phyloP scores from a whole-genome alignment of 208 protist genomes.

The Leishmania major region DNA sequence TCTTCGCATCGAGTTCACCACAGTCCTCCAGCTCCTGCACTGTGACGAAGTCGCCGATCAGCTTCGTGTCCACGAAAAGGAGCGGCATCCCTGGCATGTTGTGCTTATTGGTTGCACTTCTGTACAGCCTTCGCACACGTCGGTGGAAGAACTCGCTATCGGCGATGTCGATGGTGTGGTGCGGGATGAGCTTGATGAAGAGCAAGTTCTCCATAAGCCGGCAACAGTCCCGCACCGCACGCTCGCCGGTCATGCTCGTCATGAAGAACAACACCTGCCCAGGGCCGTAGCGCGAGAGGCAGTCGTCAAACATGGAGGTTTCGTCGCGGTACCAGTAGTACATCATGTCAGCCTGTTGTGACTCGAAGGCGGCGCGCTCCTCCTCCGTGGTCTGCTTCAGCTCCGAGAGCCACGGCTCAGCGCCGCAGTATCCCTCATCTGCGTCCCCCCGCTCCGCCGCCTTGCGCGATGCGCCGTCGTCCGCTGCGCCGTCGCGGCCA shows the following conservation, averaged over 20 bases:
- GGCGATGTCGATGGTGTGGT: constrained; percentile 69
- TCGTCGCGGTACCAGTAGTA: constrained; percentile 57
- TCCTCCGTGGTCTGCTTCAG: constrained; percentile 21
- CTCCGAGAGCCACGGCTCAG: constrained; percentile 14
- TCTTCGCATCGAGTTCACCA: constrained; percentile 48
- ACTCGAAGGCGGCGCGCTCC: constrained; percentile 19
- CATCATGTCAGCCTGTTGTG: constrained; percentile 27
- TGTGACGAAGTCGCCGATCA: constrained; percentile 57
- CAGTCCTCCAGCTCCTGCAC: constrained; percentile 77
- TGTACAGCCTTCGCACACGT: constrained; percentile 45
- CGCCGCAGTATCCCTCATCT: not conserved
- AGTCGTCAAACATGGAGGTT: constrained; percentile 39
- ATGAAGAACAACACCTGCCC: constrained; percentile 68
- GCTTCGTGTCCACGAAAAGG: constrained; percentile 60
- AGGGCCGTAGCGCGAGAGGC: constrained; percentile 24
- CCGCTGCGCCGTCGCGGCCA: not conserved
- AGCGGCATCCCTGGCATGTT: constrained; percentile 45
- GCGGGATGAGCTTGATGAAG: constrained; percentile 66
- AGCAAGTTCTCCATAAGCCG: constrained; percentile 61
- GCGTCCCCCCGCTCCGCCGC: not conserved
- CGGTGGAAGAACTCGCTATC: constrained; percentile 60
- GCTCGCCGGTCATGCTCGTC: constrained; percentile 72
- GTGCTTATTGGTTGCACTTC: constrained; percentile 24
- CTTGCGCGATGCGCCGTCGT: not conserved
- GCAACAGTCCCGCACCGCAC: constrained; percentile 53